Evolutionary conservation across 2,329 filamentous ascomycete species (phyloP), one percentile per base, ranked within the genome.

Genomic region (Exophiala oligosperma): DNA sequence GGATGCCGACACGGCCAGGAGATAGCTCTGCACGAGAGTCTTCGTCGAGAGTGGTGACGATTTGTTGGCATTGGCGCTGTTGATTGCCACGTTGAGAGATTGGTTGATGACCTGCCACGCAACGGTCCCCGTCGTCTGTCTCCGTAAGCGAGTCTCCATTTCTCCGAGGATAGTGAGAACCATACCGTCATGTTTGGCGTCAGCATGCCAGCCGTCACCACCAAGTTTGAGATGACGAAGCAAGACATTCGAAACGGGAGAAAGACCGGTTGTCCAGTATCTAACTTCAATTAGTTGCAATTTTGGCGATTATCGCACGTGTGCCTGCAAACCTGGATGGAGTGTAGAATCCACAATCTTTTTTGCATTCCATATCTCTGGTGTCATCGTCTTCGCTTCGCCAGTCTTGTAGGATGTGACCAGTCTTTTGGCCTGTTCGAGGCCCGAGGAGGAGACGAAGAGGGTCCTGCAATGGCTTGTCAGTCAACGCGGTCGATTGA

Each of bases 211-310:
- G 87, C 93, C 47, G 94, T 99, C 61, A 97, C 93, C 57, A 97
- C 81, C 73, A 99, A 77, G 76, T 99, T 99, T 64, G 92, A 92
- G 55, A 97, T 76, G 54, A 96, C 92, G 72, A 94, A 99, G 76
- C 84, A 90, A 52, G 93, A 97, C 94, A 99, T 99, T 72, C 94
- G 90, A 73, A 97, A 97, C 21, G 94, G 94, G 17, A 99, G 82
- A 68, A 97, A 85, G 63, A 99, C 92, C 49, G 93, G 88, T 73
- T 92, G 81, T 66, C 94, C 94, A 17, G 92, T 97, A 75, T 99
- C 94, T 95, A 64, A 47, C 32, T 35, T 21, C 29, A 11, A 35
- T 35, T 35, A 35, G 32, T 12, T 46, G 41, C 59, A 32, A 56
- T 47, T 35, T 23, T 21, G 44, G 12, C 17, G 17, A 55, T n/a